phyloP scores from a whole-genome alignment of 805 yeast genomes.

The Myxozyma monticola region DNA sequence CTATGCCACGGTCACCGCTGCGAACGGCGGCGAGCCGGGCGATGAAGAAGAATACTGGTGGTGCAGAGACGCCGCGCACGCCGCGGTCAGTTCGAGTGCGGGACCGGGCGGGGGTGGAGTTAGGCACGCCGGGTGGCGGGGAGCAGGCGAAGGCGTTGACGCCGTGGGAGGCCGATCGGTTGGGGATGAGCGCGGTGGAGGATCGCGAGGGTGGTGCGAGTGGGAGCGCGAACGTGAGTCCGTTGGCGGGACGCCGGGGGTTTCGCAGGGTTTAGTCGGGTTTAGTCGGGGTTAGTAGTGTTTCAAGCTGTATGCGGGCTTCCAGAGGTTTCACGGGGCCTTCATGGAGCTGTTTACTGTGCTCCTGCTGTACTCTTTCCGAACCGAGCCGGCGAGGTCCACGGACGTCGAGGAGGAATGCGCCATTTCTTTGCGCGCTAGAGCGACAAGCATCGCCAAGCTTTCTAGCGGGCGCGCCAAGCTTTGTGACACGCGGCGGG shows the following conservation, averaged over 20 bases:
- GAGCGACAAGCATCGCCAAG: slow-evolving; percentile 17
- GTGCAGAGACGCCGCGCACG: background rate
- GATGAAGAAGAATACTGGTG: background rate
- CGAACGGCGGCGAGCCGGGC: background rate
- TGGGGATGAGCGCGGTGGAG: slow-evolving; percentile 5
- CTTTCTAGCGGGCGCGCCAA: slow-evolving; percentile 12
- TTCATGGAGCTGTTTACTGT: no score
- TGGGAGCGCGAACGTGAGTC: background rate
- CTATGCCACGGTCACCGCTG: slow-evolving; percentile 24
- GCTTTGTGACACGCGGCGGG: no score
- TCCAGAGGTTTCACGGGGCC: no score
- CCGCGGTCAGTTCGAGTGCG: slow-evolving; percentile 1
- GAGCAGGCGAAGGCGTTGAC: slow-evolving; percentile 7
- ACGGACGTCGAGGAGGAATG: no score
- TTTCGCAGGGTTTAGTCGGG: no score
- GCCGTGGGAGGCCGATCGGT: slow-evolving; percentile 28
- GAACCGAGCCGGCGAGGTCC: no score
- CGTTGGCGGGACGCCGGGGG: no score
- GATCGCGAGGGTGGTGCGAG: background rate
- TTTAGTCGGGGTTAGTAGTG: no score
- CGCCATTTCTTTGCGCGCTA: no score
- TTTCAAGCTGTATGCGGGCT: no score
- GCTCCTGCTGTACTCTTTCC: no score
- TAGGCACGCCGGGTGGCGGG: background rate
- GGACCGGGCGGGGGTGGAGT: background rate